A percentile compares a stretch with the other conserved stretches of the same genome.
These are phyloP conservation scores for Acanthamoeba culbertsoni DNA, from an alignment of 208 protist genomes.

Conservation along the genomic window DNA sequence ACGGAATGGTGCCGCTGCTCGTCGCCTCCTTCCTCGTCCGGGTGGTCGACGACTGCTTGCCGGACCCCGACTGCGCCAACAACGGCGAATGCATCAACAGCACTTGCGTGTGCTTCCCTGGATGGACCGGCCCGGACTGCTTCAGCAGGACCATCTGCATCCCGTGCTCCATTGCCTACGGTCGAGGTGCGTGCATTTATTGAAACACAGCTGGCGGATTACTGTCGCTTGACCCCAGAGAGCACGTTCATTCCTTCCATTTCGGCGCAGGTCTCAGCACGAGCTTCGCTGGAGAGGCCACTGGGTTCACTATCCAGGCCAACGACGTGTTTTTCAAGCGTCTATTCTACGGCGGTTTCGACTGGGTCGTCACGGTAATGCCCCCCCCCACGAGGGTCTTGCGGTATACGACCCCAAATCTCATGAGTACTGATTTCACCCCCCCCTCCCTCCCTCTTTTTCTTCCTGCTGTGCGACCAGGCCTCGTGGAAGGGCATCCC, in stretches of 20 bases:
- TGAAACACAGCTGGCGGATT: no score
- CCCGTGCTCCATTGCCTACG: slow-evolving; percentile 18
- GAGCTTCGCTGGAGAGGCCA: neutral
- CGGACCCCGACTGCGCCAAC: neutral
- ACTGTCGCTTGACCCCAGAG: no score
- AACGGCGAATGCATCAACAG: slow-evolving; percentile 22
- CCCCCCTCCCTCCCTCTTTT: no score
- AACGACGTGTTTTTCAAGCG: neutral
- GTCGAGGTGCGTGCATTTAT: no score
- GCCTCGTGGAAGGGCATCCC: neutral
- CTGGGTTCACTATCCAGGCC: neutral
- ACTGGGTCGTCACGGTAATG: neutral
- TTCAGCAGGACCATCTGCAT: neutral
- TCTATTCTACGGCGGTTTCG: neutral
- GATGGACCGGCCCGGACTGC: neutral
- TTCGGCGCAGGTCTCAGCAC: neutral
- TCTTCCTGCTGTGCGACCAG: neutral
- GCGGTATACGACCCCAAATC: no score
- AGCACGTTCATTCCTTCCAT: no score
- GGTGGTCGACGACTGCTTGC: neutral
- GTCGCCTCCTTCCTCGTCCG: neutral
- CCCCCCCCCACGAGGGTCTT: neutral
- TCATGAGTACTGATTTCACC: no score
- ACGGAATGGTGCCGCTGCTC: neutral
- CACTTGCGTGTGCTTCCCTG: slow-evolving; percentile 20